phyloP scores from a whole-genome alignment of 2,329 filamentous ascomycete genomes.

The Purpureocillium lavendulum region DNA sequence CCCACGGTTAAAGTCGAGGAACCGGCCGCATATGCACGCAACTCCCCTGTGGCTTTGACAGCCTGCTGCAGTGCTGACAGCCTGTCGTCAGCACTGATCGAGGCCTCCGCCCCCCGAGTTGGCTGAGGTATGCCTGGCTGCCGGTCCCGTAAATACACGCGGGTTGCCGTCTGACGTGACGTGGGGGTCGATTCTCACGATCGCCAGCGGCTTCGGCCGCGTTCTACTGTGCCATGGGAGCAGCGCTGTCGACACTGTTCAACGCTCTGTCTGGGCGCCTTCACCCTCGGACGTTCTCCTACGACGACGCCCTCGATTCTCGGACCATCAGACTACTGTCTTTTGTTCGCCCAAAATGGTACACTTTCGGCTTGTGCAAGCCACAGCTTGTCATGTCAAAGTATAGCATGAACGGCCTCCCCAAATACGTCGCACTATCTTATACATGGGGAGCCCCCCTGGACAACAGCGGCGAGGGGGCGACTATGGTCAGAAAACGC shows the following conservation, averaged over 20 bases:
- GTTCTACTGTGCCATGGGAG: neutral
- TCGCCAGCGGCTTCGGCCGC: too few species aligned
- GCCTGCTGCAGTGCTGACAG: too few species aligned
- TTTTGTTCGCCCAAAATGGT: slow-evolving; percentile 1
- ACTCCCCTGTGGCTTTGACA: too few species aligned
- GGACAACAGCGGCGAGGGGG: neutral
- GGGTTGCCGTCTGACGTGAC: too few species aligned
- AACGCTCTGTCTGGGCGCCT: neutral
- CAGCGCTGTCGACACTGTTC: neutral
- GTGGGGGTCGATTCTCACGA: too few species aligned
- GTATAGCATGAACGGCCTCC: neutral
- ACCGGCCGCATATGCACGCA: too few species aligned
- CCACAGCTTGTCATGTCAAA: neutral
- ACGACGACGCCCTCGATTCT: neutral
- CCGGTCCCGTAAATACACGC: too few species aligned
- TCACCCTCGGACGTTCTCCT: neutral
- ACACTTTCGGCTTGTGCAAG: neutral
- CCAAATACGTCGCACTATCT: slow-evolving; percentile 1
- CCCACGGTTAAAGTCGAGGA: too few species aligned
- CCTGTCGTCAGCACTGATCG: too few species aligned
- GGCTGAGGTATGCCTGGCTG: too few species aligned
- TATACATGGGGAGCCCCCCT: slow-evolving; percentile 1
- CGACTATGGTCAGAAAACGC: neutral
- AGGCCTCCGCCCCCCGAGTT: too few species aligned
- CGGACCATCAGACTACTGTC: neutral